phyloP scores from a whole-genome alignment of 345 rosid genomes.

The Carallia pectinifolia region DNA sequence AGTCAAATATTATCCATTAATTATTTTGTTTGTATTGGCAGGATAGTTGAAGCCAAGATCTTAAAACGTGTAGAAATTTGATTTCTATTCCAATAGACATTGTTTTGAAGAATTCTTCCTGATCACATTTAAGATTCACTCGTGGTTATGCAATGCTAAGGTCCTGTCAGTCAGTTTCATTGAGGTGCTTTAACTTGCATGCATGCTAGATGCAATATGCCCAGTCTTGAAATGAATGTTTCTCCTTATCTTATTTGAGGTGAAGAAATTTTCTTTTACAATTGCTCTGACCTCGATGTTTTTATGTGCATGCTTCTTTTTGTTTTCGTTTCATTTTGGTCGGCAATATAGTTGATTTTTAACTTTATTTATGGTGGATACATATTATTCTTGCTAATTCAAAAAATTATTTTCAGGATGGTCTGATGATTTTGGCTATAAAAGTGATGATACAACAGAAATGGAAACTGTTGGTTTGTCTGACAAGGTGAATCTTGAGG shows the following conservation, averaged over 20 bases:
- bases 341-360: background rate
- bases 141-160: background rate
- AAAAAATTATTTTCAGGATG: constrained; percentile 27
- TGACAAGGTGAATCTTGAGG: constrained; percentile 40
- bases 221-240: background rate
- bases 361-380: background rate
- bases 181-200: too few relatives aligned
- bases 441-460: constrained; percentile 21
- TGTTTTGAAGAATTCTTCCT: background rate
- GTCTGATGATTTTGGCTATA: constrained; percentile 19
- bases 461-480: constrained; percentile 53
- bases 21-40: too few relatives aligned
- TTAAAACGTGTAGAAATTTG: too few relatives aligned
- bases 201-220: too few relatives aligned
- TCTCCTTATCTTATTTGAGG: background rate
- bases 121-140: background rate
- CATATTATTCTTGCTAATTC: constrained; percentile 3
- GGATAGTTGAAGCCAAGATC: too few relatives aligned
- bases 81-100: background rate
- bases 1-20: too few relatives aligned
- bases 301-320: background rate
- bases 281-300: background rate
- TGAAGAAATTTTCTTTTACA: background rate
- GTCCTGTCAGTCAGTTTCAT: too few relatives aligned
- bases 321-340: background rate